phyloP scores from a whole-genome alignment of 768 basidiomycete species.

The Podaxis pistillaris region DNA sequence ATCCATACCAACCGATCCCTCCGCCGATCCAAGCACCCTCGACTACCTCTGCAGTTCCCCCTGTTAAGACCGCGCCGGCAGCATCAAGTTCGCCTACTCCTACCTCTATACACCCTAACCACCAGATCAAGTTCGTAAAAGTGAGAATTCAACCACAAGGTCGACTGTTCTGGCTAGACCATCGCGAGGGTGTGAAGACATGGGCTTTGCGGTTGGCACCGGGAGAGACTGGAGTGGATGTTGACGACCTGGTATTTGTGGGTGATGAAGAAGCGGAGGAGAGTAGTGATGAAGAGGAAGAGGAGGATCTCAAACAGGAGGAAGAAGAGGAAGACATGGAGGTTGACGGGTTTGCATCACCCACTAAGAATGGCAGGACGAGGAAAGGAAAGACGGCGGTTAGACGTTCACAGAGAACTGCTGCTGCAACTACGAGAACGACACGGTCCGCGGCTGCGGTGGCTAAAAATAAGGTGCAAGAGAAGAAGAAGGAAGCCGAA shows the following conservation, averaged over 20 bases:
- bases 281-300: slow-evolving; percentile 53
- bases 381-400: slow-evolving; percentile 39
- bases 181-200: slow-evolving; percentile 67
- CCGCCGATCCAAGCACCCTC: slow-evolving; percentile 25
- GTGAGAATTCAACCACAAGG: slow-evolving; percentile 58
- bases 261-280: slow-evolving; percentile 59
- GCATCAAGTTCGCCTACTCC: slow-evolving; percentile 39
- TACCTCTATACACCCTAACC: slow-evolving; percentile 35
- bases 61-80: slow-evolving; percentile 25
- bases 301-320: slow-evolving; percentile 33
- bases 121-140: slow-evolving; percentile 52
- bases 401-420: slow-evolving; percentile 19
- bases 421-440: slow-evolving; percentile 21
- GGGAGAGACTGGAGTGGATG: slow-evolving; percentile 53
- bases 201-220: slow-evolving; percentile 67
- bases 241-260: slow-evolving; percentile 54
- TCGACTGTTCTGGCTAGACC: slow-evolving; percentile 57
- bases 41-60: slow-evolving; percentile 20
- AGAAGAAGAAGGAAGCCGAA: slow-evolving; percentile 37
- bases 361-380: slow-evolving; percentile 39
- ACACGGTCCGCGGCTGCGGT: slow-evolving; percentile 28
- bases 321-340: slow-evolving; percentile 48
- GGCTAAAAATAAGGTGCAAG: slow-evolving; percentile 25
- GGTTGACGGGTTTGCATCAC: slow-evolving; percentile 34
- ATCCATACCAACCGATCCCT: slow-evolving; percentile 43